Percentiles rank a stretch among this genome's conserved stretches.
phyloP scores from a whole-genome alignment of 495 filamentous ascomycete genomes.

The Sordaria brevicollis region DNA sequence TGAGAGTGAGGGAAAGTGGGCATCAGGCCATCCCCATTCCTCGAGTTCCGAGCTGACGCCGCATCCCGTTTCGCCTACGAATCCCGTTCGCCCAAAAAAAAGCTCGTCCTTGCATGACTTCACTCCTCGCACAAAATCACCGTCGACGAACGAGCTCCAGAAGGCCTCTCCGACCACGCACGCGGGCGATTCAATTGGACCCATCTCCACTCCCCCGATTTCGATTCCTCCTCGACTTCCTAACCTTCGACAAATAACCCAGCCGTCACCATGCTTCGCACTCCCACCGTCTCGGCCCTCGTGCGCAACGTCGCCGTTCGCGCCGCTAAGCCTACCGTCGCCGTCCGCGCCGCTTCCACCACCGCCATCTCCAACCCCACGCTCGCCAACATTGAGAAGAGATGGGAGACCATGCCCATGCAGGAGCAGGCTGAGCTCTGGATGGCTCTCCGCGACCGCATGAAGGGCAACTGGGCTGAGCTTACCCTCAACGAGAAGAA shows the following conservation, averaged over 20 bases:
- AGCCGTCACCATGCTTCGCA: slow-evolving; percentile 30
- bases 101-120: slow-evolving; percentile 29
- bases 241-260: neutral
- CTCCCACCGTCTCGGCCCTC: slow-evolving; percentile 25
- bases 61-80: neutral
- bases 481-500: slow-evolving; percentile 96
- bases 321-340: slow-evolving; percentile 25
- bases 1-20: neutral
- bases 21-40: slow-evolving; percentile 20
- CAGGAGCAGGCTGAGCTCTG: slow-evolving; percentile 98
- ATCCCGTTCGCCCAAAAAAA: slow-evolving; percentile 20
- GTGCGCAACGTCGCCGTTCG: slow-evolving; percentile 28
- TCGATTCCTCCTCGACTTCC: slow-evolving; percentile 13
- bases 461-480: slow-evolving; percentile 95
- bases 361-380: slow-evolving; percentile 97
- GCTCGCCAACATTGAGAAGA: slow-evolving; percentile 95
- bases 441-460: slow-evolving; percentile 94
- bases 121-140: slow-evolving; percentile 22
- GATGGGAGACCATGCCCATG: slow-evolving; percentile 93
- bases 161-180: slow-evolving; percentile 18
- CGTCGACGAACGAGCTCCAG: slow-evolving; percentile 19
- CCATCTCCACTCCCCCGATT: slow-evolving; percentile 28
- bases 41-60: slow-evolving; percentile 15
- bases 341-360: slow-evolving; percentile 50
- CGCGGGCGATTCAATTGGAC: slow-evolving; percentile 30